phyloP scores from a whole-genome alignment of 129 eudicot genomes.

The sunflower (Helianthus annuus) region HanXRQr2.0-SUNRISE NC_035449.2:179128025-179128524 shows the following conservation, averaged over 20 bases:
- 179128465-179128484: not conserved
- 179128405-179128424: slow-evolving; percentile 79
- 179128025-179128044: slow-evolving; percentile 1
- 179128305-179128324: too few species aligned
- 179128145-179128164: slow-evolving; percentile 65
- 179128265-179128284: too few species aligned
- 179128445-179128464: not conserved
- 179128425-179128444: not conserved
- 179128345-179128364: slow-evolving; percentile 61
- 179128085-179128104: too few species aligned
- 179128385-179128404: slow-evolving; percentile 72
- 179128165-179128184: slow-evolving; percentile 78
- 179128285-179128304: too few species aligned
- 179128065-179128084: not conserved
- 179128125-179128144: slow-evolving; percentile 33
- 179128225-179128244: too few species aligned
- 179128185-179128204: slow-evolving; percentile 72
- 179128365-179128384: slow-evolving; percentile 55
- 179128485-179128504: not conserved
- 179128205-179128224: slow-evolving; percentile 58
- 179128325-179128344: slow-evolving; percentile 65
- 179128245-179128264: too few species aligned
- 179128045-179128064: not conserved
- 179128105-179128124: slow-evolving; percentile 34
- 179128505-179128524: not conserved